Conservation (phyloP, 495 filamentous ascomycete species). For the Darksidea phi region DNA sequence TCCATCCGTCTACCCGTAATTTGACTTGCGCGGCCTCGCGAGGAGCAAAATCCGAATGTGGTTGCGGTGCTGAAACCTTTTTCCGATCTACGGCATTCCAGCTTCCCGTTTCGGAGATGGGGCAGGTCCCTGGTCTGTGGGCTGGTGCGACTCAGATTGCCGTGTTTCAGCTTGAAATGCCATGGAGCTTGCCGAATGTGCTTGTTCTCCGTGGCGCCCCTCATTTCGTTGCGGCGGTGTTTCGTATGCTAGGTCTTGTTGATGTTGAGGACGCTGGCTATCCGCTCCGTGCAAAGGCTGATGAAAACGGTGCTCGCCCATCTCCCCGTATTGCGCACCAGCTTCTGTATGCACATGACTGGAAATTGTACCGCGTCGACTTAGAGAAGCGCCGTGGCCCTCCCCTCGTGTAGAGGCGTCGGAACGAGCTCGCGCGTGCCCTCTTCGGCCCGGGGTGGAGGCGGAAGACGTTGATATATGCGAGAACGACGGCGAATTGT, state of each 20-base stretch:
- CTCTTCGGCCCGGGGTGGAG: conserved; percentile 58
- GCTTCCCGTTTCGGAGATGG: conserved; percentile 36
- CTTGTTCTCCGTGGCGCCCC: conserved; percentile 26
- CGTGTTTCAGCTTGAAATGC: conserved; percentile 36
- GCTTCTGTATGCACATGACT: conserved; percentile 21
- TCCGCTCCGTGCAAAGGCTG: conserved; percentile 25
- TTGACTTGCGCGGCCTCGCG: conserved; percentile 3
- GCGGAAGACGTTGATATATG: conserved; percentile 54
- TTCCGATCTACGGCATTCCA: conserved; percentile 28
- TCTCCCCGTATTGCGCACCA: conserved; percentile 11
- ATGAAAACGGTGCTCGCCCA: conserved; percentile 16
- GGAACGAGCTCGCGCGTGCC: conserved; percentile 69
- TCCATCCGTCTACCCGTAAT: not conserved
- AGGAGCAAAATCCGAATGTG: conserved; percentile 13
- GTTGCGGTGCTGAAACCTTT: conserved; percentile 19
- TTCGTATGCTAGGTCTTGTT: conserved; percentile 20
- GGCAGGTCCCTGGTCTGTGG: conserved; percentile 24
- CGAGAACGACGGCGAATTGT: conserved; percentile 49
- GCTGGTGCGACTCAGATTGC: conserved; percentile 30
- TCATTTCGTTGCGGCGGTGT: conserved; percentile 22
- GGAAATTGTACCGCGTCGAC: conserved; percentile 30
- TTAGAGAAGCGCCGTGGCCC: conserved; percentile 20
- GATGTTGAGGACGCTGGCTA: conserved; percentile 12
- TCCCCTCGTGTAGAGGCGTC: conserved; percentile 55
- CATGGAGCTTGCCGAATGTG: conserved; percentile 29